These are phyloP conservation scores for Pseudonectria foliicola DNA, from an alignment of 2,329 filamentous ascomycete species.

Conservation along the genomic window DNA sequence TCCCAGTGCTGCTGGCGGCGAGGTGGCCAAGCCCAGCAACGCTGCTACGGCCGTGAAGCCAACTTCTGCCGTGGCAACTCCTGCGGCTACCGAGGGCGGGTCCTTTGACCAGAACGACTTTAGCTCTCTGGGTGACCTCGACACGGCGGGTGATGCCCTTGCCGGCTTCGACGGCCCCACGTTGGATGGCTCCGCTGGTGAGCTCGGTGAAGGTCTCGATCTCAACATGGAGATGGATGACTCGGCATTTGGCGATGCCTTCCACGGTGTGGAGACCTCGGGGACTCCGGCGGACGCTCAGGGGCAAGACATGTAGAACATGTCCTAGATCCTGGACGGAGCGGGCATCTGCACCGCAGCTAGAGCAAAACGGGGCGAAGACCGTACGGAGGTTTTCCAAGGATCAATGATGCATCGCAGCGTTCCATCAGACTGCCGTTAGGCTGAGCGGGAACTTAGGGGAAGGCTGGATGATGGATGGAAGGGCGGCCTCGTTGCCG, in stretches of 20 bases:
- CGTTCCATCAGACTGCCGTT: no score
- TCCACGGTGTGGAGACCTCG: conserved; percentile 53
- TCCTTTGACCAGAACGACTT: conserved; percentile 54
- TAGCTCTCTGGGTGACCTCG: conserved; percentile 55
- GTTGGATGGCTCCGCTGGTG: conserved; percentile 35
- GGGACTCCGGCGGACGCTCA: conserved; percentile 31
- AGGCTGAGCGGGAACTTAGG: no score
- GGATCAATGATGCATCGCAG: no score
- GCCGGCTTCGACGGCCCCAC: conserved; percentile 58
- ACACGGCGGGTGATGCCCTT: conserved; percentile 65
- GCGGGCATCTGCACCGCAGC: not conserved
- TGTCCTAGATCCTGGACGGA: not conserved
- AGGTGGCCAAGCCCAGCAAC: conserved; percentile 13
- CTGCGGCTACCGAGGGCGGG: conserved; percentile 34
- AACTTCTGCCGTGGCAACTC: conserved; percentile 37
- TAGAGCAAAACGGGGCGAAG: no score
- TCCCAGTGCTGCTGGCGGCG: conserved; percentile 17
- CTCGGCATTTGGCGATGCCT: conserved; percentile 77
- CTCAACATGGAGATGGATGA: conserved; percentile 65
- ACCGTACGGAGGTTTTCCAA: no score
- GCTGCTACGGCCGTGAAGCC: not conserved
- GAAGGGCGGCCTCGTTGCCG: no score
- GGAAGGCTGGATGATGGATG: no score
- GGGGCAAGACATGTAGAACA: conserved; percentile 26
- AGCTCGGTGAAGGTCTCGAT: conserved; percentile 49